Conservation (phyloP, 495 filamentous ascomycete genomes). For the Talaromyces borbonicus region DNA sequence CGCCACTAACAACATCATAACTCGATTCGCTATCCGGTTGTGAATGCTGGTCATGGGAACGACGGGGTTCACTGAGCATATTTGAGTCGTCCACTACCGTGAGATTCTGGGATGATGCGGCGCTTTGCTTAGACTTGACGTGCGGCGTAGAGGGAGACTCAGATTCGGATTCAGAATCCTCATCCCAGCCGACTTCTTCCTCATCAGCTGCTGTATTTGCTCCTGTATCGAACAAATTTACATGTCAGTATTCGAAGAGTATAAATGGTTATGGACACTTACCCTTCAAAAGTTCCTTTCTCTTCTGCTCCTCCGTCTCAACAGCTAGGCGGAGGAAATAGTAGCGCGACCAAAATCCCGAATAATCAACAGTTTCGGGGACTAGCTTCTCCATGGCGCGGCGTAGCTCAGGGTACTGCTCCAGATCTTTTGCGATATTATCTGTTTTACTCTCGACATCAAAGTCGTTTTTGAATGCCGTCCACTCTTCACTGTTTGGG, state of each 20-base stretch:
- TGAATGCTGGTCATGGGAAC: conserved; percentile 77
- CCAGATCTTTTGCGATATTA: conserved; percentile 70
- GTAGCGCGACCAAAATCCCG: conserved; percentile 87
- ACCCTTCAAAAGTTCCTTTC: conserved; percentile 91
- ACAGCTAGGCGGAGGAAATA: conserved; percentile 92
- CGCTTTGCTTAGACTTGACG: conserved; percentile 15
- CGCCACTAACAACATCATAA: conserved; percentile 86
- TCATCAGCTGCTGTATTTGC: conserved; percentile 52
- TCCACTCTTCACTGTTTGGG: conserved; percentile 64
- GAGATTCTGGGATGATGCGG: conserved; percentile 20
- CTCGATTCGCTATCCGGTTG: conserved; percentile 83
- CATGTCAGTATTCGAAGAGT: conserved; percentile 6
- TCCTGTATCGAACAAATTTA: conserved; percentile 17
- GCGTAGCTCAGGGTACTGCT: conserved; percentile 81
- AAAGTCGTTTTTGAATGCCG: conserved; percentile 64
- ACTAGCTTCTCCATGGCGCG: conserved; percentile 93
- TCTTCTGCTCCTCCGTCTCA: conserved; percentile 87
- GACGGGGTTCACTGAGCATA: conserved; percentile 57
- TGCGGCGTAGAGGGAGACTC: conserved; percentile 44
- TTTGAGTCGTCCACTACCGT: conserved; percentile 22
- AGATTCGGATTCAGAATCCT: conserved; percentile 60
- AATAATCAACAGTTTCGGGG: conserved; percentile 80
- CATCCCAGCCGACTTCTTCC: conserved; percentile 80
- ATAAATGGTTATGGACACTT: conserved; percentile 13
- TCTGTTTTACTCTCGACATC: conserved; percentile 77